Evolutionary conservation across 371 early-diverging fungal species (phyloP), one percentile per base, ranked within the genome.

Genomic region (Cokeromyces recurvatus): DNA sequence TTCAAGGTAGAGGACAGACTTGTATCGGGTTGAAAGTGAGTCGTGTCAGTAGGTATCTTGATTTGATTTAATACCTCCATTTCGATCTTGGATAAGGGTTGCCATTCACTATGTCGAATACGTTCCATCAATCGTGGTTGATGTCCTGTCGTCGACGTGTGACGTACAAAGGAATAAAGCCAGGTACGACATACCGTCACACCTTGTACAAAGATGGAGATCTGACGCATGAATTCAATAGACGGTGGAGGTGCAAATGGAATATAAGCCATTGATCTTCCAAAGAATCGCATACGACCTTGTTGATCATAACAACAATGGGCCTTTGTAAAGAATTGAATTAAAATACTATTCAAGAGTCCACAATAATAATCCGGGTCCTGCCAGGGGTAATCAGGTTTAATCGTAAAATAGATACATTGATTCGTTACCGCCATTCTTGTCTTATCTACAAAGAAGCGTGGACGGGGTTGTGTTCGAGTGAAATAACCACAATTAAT

Each of bases 401-500:
- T 68, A 34, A 73, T 53, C 0, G 79, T 79, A 29, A 81, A 72
- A 43, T 81, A 81, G 42, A 81, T 78, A 55, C 82, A 82, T 46
- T 82, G 82, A 41, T 78, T 79, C 2, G 82, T 79, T 4, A 79
- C 71, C 6, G 62, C 61, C 15, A 49, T 55, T 5, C 47, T 32
- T 0, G 57, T 32, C 4, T 37, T 59, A 42, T 81, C 82, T 6
- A 81, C 54, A 46, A 81, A 81, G 51, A 81, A 81, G 0, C 82
- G 65, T 23, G 70, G 77, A 0, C 82, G 71, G 7, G 79, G 82
- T 29, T 82, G 81, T 1, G 79, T 68, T 1, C 57, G 51, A 4
- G 79, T 74, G 49, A 81, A 82, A 46, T 84, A 82, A 2, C 84
- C 82, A 54, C 74, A 81, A 45, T 84, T 82, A 62, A 82, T 82